These are phyloP conservation scores for Bryoglossum gracile DNA, from an alignment of 495 filamentous ascomycete genomes.

Conservation along the genomic window DNA sequence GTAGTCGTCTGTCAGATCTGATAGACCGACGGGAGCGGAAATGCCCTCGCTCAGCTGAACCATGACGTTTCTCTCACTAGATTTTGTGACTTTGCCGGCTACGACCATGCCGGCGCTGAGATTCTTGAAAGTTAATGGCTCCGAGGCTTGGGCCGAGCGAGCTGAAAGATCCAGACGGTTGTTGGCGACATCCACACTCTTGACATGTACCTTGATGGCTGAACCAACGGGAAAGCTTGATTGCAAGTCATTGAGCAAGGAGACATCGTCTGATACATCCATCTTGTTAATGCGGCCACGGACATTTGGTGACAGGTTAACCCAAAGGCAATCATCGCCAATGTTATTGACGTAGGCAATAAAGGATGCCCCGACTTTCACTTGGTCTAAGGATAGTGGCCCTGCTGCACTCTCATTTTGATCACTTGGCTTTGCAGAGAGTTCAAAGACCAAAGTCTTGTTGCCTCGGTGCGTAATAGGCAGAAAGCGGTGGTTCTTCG, in stretches of 20 bases:
- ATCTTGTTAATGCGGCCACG: constrained; percentile 72
- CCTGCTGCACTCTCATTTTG: constrained; percentile 41
- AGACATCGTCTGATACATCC: constrained; percentile 80
- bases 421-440: constrained; percentile 74
- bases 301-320: constrained; percentile 84
- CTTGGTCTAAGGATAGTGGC: constrained; percentile 62
- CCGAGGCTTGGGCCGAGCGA: constrained; percentile 42
- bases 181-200: constrained; percentile 62
- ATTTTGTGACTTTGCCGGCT: constrained; percentile 74
- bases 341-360: constrained; percentile 88
- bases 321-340: constrained; percentile 69
- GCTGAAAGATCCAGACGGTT: constrained; percentile 78
- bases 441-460: constrained; percentile 74
- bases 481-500: constrained; percentile 82
- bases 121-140: constrained; percentile 56
- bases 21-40: constrained; percentile 64
- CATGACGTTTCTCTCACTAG: constrained; percentile 73
- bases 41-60: constrained; percentile 76
- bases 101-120: constrained; percentile 72
- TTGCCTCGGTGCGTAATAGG: constrained; percentile 78
- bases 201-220: constrained; percentile 70
- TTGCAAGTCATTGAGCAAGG: constrained; percentile 64
- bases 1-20: constrained; percentile 83
- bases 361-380: constrained; percentile 60
- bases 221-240: constrained; percentile 84